phyloP scores from a whole-genome alignment of 345 rosid species.

The Cochlearia excelsa region DNA sequence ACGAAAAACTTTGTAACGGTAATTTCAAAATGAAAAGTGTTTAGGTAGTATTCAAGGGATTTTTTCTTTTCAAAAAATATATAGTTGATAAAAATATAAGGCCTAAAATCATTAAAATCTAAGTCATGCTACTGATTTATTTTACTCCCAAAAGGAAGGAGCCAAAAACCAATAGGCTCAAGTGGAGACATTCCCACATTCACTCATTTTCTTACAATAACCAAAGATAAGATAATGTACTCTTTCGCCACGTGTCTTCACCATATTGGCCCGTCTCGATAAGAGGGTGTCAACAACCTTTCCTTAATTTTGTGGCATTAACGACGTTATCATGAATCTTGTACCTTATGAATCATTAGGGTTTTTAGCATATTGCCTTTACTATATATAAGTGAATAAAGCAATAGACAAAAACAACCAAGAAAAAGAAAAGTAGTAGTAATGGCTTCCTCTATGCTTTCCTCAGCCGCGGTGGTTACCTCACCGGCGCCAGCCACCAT shows the following conservation, averaged over 20 bases:
- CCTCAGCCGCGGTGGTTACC: conserved; percentile 47
- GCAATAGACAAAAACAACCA: conserved; percentile 6
- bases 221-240: conserved; percentile 32
- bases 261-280: conserved; percentile 24
- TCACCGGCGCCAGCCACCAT: conserved; percentile 47
- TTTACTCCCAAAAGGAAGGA: conserved; percentile 24
- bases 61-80: no score
- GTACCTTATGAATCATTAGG: conserved; percentile 16
- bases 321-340: conserved; percentile 37
- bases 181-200: conserved; percentile 30
- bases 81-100: not conserved
- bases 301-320: conserved; percentile 31
- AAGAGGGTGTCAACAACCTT: conserved; percentile 39
- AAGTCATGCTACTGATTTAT: conserved; percentile 9
- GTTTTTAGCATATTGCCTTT: conserved; percentile 9
- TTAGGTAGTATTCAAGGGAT: no score
- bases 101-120: conserved; percentile 1
- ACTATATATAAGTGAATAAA: conserved; percentile 27
- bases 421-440: conserved; percentile 18
- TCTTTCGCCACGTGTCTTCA: conserved; percentile 24
- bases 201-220: conserved; percentile 14
- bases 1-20: no score
- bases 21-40: no score
- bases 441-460: conserved; percentile 64
- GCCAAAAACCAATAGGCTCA: conserved; percentile 25